Evolutionary conservation across 78 protist species (phyloP), one percentile per base, ranked within the genome.

Genomic region (Dictyostelium purpureum): DNA sequence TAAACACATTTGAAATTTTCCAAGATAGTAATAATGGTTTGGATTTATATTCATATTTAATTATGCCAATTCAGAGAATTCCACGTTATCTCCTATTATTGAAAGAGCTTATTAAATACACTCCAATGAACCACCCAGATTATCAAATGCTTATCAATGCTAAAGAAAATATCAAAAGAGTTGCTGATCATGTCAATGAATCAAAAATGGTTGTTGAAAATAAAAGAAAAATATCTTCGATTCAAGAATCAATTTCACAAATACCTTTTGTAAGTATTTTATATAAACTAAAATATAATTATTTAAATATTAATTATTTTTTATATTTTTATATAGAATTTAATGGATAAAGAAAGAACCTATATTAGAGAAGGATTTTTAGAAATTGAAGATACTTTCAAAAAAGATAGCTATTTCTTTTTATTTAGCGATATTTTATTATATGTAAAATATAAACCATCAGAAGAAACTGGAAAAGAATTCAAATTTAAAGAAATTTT

Each of bases 381-480:
- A 14, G 92, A 85, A 26, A 85, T 85, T 73, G 92, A 85, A 37
- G 92, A 85, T 18, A 35, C 92, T 24, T 70, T 70, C 21, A 85
- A 73, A 28, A 85, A 85, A 66, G 79, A 85, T 61, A 21, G 74
- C n/a, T 85, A 85, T 61, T 85, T 85, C 92, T 85, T 85, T 61
- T 73, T 85, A 11, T 85, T 85, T 61, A 85, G 56, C 28, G 92
- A 85, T 47, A 14, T 85, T 9, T 73, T 85, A 57, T 26, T 85
- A 33, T 85, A 47, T 70, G 92, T 73, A 28, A 85, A 73, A 73
- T 85, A 85, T 59, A 85, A 85, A 47, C 92, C 92, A 40, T 61
- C 49, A 6, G 92, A 85, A 73, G 92, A 85, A 21, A 85, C 92
- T 74, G 92, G 92, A n/a, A 85, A 85, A 47, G 92, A 85, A 61